These are phyloP conservation scores for Ephemerocybe angulata DNA, from an alignment of 768 basidiomycete species.

Conservation along the genomic window DNA sequence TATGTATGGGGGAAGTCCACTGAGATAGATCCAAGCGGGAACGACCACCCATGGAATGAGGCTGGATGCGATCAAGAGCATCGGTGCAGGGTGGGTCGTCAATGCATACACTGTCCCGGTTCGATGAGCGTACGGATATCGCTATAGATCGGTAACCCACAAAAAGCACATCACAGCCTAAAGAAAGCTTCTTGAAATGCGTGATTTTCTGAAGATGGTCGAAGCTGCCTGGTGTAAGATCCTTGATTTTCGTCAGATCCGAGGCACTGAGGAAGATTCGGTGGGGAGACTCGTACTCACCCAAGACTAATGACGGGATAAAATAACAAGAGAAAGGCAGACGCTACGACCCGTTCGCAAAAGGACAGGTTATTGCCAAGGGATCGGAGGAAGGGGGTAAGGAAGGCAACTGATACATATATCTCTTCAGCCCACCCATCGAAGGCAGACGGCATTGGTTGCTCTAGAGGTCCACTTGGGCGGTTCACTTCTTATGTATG, in stretches of 20 bases:
- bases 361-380: neutral
- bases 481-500: too few relatives aligned
- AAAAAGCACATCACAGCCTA: neutral
- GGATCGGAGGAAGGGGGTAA: neutral
- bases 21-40: neutral
- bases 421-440: neutral
- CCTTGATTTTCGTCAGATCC: too few relatives aligned
- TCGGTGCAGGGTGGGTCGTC: neutral
- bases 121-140: neutral
- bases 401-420: neutral
- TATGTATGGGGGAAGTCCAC: neutral
- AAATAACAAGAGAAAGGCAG: neutral
- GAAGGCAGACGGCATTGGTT: neutral
- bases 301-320: neutral
- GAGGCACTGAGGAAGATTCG: too few relatives aligned
- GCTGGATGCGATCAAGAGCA: neutral
- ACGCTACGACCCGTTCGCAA: neutral
- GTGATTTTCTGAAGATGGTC: neutral
- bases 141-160: neutral
- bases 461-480: too few relatives aligned
- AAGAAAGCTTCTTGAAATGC: neutral
- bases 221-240: neutral
- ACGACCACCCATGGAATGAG: neutral
- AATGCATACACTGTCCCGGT: neutral
- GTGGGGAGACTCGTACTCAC: neutral